Base-by-base conservation (phyloP, 1,284 basidiomycete species). In the Ceratobasidium sp. region DNA sequence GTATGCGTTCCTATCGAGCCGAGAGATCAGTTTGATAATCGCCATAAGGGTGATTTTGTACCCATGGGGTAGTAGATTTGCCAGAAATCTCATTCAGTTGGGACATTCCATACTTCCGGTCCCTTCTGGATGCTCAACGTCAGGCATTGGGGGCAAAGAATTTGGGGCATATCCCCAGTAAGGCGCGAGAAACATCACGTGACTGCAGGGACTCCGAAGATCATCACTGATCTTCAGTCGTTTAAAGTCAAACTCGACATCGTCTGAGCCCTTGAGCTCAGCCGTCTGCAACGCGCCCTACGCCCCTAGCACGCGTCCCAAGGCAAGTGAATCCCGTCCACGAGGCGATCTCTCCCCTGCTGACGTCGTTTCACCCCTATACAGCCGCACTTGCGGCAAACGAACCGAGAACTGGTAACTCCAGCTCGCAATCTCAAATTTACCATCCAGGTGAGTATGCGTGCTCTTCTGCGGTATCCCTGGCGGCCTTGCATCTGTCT, bases 201-300 rank as follows among this genome's bases (percentile, higher is more conserved):
- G 53, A 69, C 55, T 6, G 28, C 21, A 69, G 65, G 65, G 61
- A 39, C 41, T 59, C 41, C 39, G 65, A 69, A 45, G 65, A 69
- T 69, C 65, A 46, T 23, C 21, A 53, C 53, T 58, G 65, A 69
- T 69, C 65, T 21, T 57, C 65, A 52, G 26, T 67, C 39, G 50
- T 52, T 69, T 69, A 69, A 69, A 58, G 53, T 46, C 52, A 52
- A 57, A 69, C 65, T 69, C 53, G 39, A 69, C 65, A 26, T 5
- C 41, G 65, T 45, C 12, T 5, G 18, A 46, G 52, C 52, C 39
- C 65, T 45, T 57, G 52, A 39, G 41, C 39, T 69, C 43, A 45
- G 21, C 53, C 65, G 48, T 58, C 65, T 30, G 52, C 30, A 57
- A 58, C 65, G 30, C 65, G 43, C 52, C 39, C 62, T 52, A 67